Percentiles rank a stretch among this genome's conserved stretches.
These are phyloP conservation scores for Knufia fluminis DNA, from an alignment of 2,329 filamentous ascomycete species.

Conservation along the genomic window DNA sequence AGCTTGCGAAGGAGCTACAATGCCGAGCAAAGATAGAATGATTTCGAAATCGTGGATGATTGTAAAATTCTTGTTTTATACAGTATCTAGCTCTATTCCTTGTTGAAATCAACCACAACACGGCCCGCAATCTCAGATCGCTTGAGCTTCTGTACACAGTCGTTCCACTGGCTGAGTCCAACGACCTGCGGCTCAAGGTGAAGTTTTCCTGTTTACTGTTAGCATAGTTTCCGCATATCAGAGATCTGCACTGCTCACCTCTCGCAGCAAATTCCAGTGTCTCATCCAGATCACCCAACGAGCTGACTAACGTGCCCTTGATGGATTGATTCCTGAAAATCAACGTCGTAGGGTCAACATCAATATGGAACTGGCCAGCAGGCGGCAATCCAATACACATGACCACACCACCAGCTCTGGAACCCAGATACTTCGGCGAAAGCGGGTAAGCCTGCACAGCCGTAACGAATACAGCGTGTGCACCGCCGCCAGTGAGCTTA, in stretches of 20 bases:
- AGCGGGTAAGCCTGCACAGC: conserved; percentile 32
- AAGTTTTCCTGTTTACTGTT: conserved; percentile 16
- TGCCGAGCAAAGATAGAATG: too few relatives aligned
- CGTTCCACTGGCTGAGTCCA: conserved; percentile 21
- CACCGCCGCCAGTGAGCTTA: conserved; percentile 39
- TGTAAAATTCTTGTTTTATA: too few relatives aligned
- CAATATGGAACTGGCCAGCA: conserved; percentile 13
- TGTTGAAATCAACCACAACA: conserved; percentile 23
- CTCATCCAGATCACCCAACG: conserved; percentile 10
- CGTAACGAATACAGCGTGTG: conserved; percentile 36
- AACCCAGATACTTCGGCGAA: conserved; percentile 36
- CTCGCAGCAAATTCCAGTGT: conserved; percentile 10
- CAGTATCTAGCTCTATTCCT: neutral
- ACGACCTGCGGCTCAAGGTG: conserved; percentile 20
- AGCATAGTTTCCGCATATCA: neutral
- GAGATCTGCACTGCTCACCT: neutral
- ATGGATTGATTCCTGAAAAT: conserved; percentile 14
- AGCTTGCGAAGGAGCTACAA: too few relatives aligned
- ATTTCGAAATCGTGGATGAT: too few relatives aligned
- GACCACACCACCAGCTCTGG: conserved; percentile 39
- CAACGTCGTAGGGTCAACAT: conserved; percentile 12
- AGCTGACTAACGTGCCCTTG: conserved; percentile 13
- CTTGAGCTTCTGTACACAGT: conserved; percentile 21
- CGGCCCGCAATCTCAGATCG: conserved; percentile 22
- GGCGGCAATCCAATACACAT: conserved; percentile 42